A percentile compares a stretch with the other conserved stretches of the same genome.
These are phyloP conservation scores for Solanum aculeatissimum DNA, from an alignment of 305 asterid species.

Conservation along the genomic window DNA sequence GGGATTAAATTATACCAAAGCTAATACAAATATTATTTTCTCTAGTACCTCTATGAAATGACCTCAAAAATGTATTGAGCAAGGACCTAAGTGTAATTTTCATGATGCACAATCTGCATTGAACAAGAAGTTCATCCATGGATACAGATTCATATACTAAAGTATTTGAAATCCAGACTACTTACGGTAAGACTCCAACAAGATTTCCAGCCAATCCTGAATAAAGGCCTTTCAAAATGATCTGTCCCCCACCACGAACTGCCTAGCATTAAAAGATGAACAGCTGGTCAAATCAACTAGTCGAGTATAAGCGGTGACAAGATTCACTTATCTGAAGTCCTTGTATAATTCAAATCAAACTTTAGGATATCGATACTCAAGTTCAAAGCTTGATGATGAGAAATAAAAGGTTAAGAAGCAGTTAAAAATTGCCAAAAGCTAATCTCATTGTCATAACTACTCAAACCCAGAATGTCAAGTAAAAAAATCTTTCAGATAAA, in stretches of 20 bases:
- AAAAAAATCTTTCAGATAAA: not conserved
- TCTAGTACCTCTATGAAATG: not conserved
- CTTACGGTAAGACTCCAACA: conserved; percentile 68
- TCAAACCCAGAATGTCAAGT: not conserved
- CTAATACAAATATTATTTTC: not conserved
- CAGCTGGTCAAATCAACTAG: not conserved
- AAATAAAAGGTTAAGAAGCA: not conserved
- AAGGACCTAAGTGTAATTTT: not conserved
- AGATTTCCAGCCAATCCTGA: conserved; percentile 71
- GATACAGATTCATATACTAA: not conserved
- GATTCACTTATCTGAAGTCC: not conserved
- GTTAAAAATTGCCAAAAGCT: not conserved
- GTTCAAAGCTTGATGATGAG: not conserved
- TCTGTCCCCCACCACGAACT: conserved; percentile 60
- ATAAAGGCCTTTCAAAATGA: conserved; percentile 53
- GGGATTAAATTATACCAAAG: too few relatives aligned
- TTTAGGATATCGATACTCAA: not conserved
- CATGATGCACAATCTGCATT: not conserved
- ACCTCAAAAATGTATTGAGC: not conserved
- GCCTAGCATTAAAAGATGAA: conserved; percentile 23
- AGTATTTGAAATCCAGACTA: not conserved
- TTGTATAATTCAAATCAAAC: not conserved
- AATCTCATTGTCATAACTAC: not conserved
- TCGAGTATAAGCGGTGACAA: not conserved
- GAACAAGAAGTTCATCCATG: not conserved